A percentile compares a stretch with the other conserved stretches of the same genome.
phyloP scores from a whole-genome alignment of 352 stramenopile genomes.

The Phytophthora colocasiae region DNA sequence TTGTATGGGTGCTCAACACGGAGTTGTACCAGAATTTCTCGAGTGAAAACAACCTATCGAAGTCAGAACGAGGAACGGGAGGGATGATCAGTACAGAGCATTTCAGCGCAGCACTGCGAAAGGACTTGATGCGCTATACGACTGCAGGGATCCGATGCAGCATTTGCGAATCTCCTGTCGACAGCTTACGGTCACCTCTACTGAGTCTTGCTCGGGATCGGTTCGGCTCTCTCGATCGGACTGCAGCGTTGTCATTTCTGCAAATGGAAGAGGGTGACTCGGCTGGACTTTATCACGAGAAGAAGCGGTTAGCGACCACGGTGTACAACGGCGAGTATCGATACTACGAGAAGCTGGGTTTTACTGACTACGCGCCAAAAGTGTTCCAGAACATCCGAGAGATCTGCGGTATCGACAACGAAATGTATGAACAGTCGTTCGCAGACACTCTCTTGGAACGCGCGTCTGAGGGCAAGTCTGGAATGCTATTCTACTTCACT shows the following conservation, averaged over 20 bases:
- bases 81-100: constrained; percentile 67
- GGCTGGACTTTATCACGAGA: constrained; percentile 76
- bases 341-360: constrained; percentile 89
- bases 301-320: constrained; percentile 82
- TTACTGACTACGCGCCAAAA: constrained; percentile 86
- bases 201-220: constrained; percentile 45
- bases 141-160: constrained; percentile 85
- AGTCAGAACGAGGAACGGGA: constrained; percentile 52
- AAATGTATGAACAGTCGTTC: constrained; percentile 87
- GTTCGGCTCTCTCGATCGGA: constrained; percentile 52
- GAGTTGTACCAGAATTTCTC: constrained; percentile 84
- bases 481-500: constrained; percentile 91
- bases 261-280: constrained; percentile 71
- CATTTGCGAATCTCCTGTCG: constrained; percentile 61
- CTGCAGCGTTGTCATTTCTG: constrained; percentile 55
- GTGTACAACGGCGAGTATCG: constrained; percentile 86
- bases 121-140: constrained; percentile 89
- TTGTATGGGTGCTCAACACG: constrained; percentile 87
- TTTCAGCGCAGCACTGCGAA: constrained; percentile 79
- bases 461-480: constrained; percentile 85
- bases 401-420: constrained; percentile 78
- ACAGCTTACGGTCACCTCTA: constrained; percentile 55
- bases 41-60: constrained; percentile 72
- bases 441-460: constrained; percentile 83
- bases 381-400: constrained; percentile 88